Evolutionary conservation across 208 protist species (phyloP).

Genomic region (Acanthamoeba sp.): DNA sequence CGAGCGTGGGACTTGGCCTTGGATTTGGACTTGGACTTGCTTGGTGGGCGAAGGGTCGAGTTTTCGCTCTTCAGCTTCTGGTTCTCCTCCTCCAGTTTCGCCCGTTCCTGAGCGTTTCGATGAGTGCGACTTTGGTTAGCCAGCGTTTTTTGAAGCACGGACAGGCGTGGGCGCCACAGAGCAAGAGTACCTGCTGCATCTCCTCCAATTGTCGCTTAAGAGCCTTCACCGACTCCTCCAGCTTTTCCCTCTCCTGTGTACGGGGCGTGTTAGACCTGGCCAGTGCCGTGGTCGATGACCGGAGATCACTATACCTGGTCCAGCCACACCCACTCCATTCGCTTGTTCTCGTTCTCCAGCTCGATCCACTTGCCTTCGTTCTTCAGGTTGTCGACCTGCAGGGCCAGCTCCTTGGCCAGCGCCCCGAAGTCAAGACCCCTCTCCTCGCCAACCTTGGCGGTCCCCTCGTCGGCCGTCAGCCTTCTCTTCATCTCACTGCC

Average conservation of each 20-base stretch:
- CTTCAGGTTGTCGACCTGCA: constrained; percentile 1
- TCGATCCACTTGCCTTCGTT: constrained; percentile 12
- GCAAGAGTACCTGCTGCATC: neutral
- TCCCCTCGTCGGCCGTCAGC: neutral
- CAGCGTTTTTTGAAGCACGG: neutral
- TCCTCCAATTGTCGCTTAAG: neutral
- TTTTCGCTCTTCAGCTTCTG: neutral
- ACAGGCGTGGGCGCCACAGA: neutral
- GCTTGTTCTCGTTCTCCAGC: constrained; percentile 35
- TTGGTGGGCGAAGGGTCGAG: neutral
- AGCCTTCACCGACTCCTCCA: neutral
- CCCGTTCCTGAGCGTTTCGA: neutral
- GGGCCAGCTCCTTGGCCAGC: neutral
- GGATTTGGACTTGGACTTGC: neutral
- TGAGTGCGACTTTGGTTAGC: neutral
- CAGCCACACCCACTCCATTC: constrained; percentile 51
- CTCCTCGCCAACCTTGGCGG: neutral
- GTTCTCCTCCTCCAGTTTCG: constrained; percentile 21
- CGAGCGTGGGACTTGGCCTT: neutral
- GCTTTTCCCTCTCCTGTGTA: constrained; percentile 15
- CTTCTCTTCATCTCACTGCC: neutral
- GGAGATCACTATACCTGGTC: neutral
- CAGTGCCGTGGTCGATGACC: neutral
- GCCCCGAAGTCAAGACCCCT: neutral
- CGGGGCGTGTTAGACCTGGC: neutral